Evolutionary conservation across 1,284 basidiomycete genomes (phyloP), one percentile per base, ranked within the genome.

Genomic region (Rugosomyces carneus): DNA sequence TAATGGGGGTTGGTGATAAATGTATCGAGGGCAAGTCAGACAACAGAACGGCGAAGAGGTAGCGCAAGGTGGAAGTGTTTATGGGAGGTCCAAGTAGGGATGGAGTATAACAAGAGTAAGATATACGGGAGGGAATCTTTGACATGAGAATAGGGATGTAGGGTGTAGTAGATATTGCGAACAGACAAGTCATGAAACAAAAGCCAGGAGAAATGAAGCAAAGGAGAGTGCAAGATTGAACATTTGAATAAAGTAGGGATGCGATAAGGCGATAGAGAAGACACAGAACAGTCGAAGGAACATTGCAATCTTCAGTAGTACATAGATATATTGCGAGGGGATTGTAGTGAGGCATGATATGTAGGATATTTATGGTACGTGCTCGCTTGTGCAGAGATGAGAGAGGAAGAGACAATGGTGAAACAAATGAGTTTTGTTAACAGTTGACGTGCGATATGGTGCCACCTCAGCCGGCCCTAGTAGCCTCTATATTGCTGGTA

Each of bases 401-500:
- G 20, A 48, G 47, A 41, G 37, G 35, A 43, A 23, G 36, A 37
- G 21, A 39, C 27, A 20, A 16, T 40, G 37, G 21, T 51, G 48
- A n/a, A 34, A 34, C 31, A n/a, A 34, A 34, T 16, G 31, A 34
- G 5, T 8, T n/a, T 34, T n/a, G 13, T 34, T 44, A 37, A 51
- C 41, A 45, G 36, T 44, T 48, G 48, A 40, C 13, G 38, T 53
- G 52, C 49, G 48, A 45, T 48, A 50, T 51, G 45, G 26, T 50
- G 45, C 53, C 49, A 48, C 46, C 48, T 64, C 58, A 65, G 50
- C 61, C 57, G 57, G 67, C 65, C 60, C 64, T 61, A 50, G 61
- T 54, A 66, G 73, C 74, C 68, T 80, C 79, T 80, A 80, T 59
- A 64, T 72, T 75, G 65, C 65, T 70, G 61, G 69, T 63, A 56